Base-by-base conservation (phyloP, 139 green algal genomes). In the Chlorella sp. region DNA sequence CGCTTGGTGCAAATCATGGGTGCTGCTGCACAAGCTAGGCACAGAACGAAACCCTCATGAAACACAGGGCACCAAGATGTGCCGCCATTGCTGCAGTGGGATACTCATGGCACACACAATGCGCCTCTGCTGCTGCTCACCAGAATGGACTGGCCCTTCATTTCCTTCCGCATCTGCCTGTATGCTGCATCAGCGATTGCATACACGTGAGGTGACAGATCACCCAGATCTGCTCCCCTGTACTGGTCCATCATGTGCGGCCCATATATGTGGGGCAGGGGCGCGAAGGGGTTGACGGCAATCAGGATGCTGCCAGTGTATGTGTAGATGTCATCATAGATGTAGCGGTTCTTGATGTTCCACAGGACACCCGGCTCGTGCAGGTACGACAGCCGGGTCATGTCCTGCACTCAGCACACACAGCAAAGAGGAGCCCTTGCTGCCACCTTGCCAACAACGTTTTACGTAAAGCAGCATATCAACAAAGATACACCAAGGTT, bases 331-430 rank as follows among this genome's bases (percentile, higher is more conserved):
- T 93, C 88, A 63, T 97, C 91, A 32, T 89, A 80, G 59, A 82
- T 65, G 72, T 97, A 97, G 26, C 93, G 82, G 1, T 70, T 76
- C 63, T 88, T 88, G 14, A 97, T 73, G 82, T 97, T 97, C 83
- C 85, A 91, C 24, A 97, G 86, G 49, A 99, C 96, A 0, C 91
- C 93, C 2, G 96, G 95, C 88, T 99, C 96, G 80, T 99, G 94
- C 26, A 99, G 87, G 83, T 99, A 98, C 0, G 89, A 88, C 49
- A 99, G 86, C 35, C 89, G 93, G 1, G 94, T 99, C 96, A 99
- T 99, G 86, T 99, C 92, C 92, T 97, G 85, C 61, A 17, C 5
- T 55, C 42, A 17, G 10, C 10, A 10, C 10, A 26, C 42, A 55
- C 10, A 17, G 42, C 17, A 26, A 26, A 55, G 10, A 26, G 10